These are phyloP conservation scores for Condylostoma magnum DNA, from an alignment of 169 alveolate species.

Conservation along the genomic window DNA sequence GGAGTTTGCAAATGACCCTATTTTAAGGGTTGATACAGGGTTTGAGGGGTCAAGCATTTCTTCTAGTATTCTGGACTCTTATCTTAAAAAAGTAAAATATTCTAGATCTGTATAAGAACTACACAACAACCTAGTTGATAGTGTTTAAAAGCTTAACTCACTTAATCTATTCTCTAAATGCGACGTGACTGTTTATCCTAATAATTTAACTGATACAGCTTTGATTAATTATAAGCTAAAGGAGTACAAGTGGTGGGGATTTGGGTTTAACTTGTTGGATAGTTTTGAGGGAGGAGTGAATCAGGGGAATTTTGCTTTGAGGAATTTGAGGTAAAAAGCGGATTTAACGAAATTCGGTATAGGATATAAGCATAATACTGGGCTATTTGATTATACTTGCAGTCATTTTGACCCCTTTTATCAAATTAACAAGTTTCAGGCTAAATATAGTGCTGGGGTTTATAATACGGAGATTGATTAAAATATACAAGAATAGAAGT, in stretches of 20 bases:
- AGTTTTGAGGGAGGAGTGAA: slow-evolving; percentile 7
- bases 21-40: background rate
- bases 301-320: background rate
- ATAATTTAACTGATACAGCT: background rate
- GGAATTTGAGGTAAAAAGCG: slow-evolving; percentile 19
- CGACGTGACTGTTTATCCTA: slow-evolving; percentile 20
- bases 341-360: slow-evolving; percentile 6
- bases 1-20: background rate
- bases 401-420: slow-evolving; percentile 1
- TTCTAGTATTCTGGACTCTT: background rate
- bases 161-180: background rate
- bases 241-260: background rate
- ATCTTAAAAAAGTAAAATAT: background rate
- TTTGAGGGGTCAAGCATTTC: background rate
- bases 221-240: background rate
- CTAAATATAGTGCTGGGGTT: background rate
- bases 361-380: slow-evolving; percentile 18
- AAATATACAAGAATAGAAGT: background rate
- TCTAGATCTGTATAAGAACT: slow-evolving; percentile 4
- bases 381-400: background rate
- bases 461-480: slow-evolving; percentile 10
- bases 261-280: background rate
- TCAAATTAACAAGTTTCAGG: slow-evolving; percentile 1
- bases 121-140: background rate
- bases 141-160: background rate